A percentile compares a stretch with the other conserved stretches of the same genome.
Conservation (phyloP, 352 stramenopile genomes). For the Hyaloperonospora brassicae region DNA sequence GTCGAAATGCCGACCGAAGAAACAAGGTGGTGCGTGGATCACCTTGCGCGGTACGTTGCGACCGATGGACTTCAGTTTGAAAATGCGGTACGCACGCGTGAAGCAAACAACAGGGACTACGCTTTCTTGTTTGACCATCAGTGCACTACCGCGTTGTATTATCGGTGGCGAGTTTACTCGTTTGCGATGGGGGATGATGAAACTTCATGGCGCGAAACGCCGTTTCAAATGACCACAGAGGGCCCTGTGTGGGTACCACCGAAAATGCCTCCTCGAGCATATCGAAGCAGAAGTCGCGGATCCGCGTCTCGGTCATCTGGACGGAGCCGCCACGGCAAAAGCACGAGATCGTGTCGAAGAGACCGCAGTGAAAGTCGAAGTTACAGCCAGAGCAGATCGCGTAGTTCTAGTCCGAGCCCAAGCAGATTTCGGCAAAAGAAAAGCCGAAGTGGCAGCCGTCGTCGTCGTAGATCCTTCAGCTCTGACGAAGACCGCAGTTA, state of each 20-base stretch:
- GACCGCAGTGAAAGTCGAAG: constrained; percentile 16
- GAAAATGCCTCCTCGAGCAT: constrained; percentile 12
- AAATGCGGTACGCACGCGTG: constrained; percentile 41
- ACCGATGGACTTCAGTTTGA: constrained; percentile 62
- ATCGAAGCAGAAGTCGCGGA: constrained; percentile 6
- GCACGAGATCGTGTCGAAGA: constrained; percentile 8
- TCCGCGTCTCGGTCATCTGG: constrained; percentile 24
- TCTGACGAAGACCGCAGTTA: constrained; percentile 7
- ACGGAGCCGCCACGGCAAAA: constrained; percentile 8
- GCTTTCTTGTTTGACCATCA: constrained; percentile 45
- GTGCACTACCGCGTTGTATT: constrained; percentile 42
- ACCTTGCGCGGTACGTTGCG: constrained; percentile 51
- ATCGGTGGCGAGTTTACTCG: constrained; percentile 66
- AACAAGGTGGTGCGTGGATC: constrained; percentile 34
- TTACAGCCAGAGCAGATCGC: constrained; percentile 34
- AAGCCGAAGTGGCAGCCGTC: constrained; percentile 23
- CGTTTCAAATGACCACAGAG: constrained; percentile 57
- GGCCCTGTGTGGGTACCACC: constrained; percentile 59
- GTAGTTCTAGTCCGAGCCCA: constrained; percentile 21
- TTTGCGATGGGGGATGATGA: constrained; percentile 60
- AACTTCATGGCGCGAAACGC: constrained; percentile 34
- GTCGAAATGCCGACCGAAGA: constrained; percentile 34
- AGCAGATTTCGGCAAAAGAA: constrained; percentile 18
- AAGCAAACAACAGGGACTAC: constrained; percentile 42
- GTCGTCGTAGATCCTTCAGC: constrained; percentile 21